Evolutionary conservation across 1,139 yeast genomes (phyloP), one percentile per base, ranked within the genome.

Genomic region (Suhomyces yuchorum): DNA sequence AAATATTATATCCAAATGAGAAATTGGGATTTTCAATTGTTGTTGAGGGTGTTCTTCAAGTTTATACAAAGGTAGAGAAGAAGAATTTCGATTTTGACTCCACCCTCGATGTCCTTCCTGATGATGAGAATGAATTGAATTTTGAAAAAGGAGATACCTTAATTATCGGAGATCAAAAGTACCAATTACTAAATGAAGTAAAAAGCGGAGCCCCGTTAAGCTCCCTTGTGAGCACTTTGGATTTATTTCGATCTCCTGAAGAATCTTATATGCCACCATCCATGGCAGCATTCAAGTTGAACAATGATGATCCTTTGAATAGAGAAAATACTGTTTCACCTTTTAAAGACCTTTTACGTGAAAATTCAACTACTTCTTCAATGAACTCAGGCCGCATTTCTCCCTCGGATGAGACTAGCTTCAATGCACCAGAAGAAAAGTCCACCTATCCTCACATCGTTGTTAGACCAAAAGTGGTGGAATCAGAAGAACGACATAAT

Each of bases 31-130:
- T 93, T 60, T 84, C 93, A 37, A 87, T 93, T 42, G 96, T 93
- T n/a, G 96, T 92, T 1, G 98, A 92, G 57, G 99, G 99, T 0
- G 78, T 84, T 9, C 81, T 92, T 40, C 92, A 89, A 57, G 89
- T 93, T 0, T 91, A 82, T 61, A 84, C 87, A 44, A 81, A 80
- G 52, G 68, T 84, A 11, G 75, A 68, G 19, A 67, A 65, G 23
- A 54, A 51, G 7, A 50, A 45, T 26, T 28, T 49, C 45, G 38
- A 51, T 47, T 24, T 52, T 36, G 38, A 48, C 43, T 49, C 34
- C 18, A 37, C 28, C n/a, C 11, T 24, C 3, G 15, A 42, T 17
- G 23, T 23, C 12, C 44, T 43, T 11, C 40, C 49, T 11, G 43
- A 49, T 44, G 64, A 60, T 9, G 57, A 55, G 3, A 60, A 58